phyloP scores from a whole-genome alignment of 441 rosid species.

The Cnidoscolus chayamansa region DNA sequence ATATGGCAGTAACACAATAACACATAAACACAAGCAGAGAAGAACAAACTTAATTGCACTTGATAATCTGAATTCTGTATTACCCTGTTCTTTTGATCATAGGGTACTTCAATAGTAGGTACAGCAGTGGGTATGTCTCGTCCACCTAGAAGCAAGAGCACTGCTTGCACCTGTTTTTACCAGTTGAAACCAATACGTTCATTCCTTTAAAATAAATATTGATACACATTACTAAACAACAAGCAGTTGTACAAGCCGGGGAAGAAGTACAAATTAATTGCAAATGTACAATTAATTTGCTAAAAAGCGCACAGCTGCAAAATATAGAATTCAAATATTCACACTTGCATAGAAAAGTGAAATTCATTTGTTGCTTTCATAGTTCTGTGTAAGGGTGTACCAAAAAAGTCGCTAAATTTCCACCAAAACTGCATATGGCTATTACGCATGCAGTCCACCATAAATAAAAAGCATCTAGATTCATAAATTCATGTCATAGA shows the following conservation, averaged over 20 bases:
- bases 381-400: background rate
- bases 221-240: background rate
- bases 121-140: slow-evolving; percentile 49
- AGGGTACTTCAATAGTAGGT: slow-evolving; percentile 48
- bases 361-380: background rate
- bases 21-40: slow-evolving; percentile 19
- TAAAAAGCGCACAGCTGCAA: background rate
- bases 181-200: slow-evolving; percentile 20
- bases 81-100: slow-evolving; percentile 52
- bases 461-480: background rate
- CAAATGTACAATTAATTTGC: background rate
- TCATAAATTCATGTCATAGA: background rate
- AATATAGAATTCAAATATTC: background rate
- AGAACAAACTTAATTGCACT: slow-evolving; percentile 7
- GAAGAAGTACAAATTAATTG: background rate
- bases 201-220: background rate
- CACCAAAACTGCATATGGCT: background rate
- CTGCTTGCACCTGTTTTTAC: slow-evolving; percentile 59
- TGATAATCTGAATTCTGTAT: slow-evolving; percentile 15
- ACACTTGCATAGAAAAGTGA: background rate
- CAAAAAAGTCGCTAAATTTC: background rate
- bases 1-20: slow-evolving; percentile 20
- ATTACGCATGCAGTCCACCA: background rate
- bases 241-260: background rate
- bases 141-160: slow-evolving; percentile 64